A percentile compares a stretch with the other conserved stretches of the same genome.
These are phyloP conservation scores for Lotmaria passim DNA, from an alignment of 208 protist genomes.

Conservation along the genomic window DNA sequence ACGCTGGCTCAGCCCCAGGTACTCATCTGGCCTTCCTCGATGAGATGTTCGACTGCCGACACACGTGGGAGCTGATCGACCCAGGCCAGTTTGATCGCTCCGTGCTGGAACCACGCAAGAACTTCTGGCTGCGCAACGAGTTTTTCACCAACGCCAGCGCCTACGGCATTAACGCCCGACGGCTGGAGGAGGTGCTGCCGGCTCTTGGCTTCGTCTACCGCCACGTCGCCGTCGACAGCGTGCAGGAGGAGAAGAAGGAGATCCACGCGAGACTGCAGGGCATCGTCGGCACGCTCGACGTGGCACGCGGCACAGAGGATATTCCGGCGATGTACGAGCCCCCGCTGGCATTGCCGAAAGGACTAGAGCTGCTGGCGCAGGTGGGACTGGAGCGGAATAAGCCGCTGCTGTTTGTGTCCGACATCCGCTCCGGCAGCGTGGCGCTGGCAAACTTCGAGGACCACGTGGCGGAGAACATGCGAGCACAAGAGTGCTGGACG, in stretches of 20 bases:
- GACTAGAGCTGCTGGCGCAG: constrained; percentile 73
- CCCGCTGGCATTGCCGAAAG: constrained; percentile 58
- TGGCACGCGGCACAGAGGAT: constrained; percentile 84
- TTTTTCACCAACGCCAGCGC: constrained; percentile 95
- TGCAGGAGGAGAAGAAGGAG: constrained; percentile 47
- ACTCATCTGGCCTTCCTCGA: constrained; percentile 93
- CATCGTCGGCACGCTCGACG: constrained; percentile 84
- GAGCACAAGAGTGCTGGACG: constrained; percentile 93
- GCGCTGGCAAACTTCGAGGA: constrained; percentile 90
- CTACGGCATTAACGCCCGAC: constrained; percentile 87
- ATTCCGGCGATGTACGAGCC: constrained; percentile 91
- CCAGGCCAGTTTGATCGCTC: constrained; percentile 90
- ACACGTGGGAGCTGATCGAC: constrained; percentile 95
- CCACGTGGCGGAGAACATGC: constrained; percentile 92
- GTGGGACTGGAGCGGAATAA: constrained; percentile 78
- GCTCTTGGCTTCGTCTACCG: constrained; percentile 65
- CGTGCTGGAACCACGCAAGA: constrained; percentile 56
- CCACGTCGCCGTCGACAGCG: constrained; percentile 46
- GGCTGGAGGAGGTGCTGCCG: constrained; percentile 66
- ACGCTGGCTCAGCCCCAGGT: constrained; percentile 95
- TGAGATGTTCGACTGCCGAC: constrained; percentile 78
- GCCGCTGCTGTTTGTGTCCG: constrained; percentile 94
- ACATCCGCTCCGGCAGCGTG: constrained; percentile 92
- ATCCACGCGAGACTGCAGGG: constrained; percentile 70
- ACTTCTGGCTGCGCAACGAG: constrained; percentile 91